phyloP scores from a whole-genome alignment of 176 grass and related monocot genomes.

The Stipa capillata region DNA sequence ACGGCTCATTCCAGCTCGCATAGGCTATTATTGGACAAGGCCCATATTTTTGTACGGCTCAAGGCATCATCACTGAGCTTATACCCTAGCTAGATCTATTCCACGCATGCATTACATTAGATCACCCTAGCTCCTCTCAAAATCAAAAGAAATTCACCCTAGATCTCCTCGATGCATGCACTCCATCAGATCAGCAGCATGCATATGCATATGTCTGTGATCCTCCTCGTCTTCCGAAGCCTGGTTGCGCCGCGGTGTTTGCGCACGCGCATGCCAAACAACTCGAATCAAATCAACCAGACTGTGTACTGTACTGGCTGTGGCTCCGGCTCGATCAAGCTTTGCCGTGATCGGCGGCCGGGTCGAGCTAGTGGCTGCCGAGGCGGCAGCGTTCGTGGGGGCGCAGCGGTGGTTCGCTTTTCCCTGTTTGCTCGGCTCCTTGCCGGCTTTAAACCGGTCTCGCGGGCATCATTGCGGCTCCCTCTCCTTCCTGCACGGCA shows the following conservation, averaged over 20 bases:
- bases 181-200: not conserved
- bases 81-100: too few relatives aligned
- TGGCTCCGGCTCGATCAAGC: too few relatives aligned
- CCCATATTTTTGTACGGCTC: not conserved
- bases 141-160: too few relatives aligned
- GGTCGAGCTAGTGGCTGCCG: not conserved
- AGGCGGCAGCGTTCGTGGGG: not conserved
- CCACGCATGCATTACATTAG: too few relatives aligned
- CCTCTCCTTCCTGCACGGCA: not conserved
- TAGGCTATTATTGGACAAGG: too few relatives aligned
- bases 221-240: not conserved
- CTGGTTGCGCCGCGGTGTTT: not conserved
- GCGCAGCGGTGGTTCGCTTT: not conserved
- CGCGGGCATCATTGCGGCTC: slow-evolving; percentile 3
- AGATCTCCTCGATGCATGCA: not conserved
- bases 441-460: not conserved
- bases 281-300: not conserved
- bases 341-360: too few relatives aligned
- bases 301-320: not conserved
- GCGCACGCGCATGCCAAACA: not conserved
- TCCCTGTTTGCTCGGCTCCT: not conserved
- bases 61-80: not conserved
- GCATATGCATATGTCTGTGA: not conserved
- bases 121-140: too few relatives aligned
- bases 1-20: too few relatives aligned